A percentile compares a stretch with the other conserved stretches of the same genome.
Conservation (phyloP, 495 filamentous ascomycete genomes). For the Talaromyces borbonicus region DNA sequence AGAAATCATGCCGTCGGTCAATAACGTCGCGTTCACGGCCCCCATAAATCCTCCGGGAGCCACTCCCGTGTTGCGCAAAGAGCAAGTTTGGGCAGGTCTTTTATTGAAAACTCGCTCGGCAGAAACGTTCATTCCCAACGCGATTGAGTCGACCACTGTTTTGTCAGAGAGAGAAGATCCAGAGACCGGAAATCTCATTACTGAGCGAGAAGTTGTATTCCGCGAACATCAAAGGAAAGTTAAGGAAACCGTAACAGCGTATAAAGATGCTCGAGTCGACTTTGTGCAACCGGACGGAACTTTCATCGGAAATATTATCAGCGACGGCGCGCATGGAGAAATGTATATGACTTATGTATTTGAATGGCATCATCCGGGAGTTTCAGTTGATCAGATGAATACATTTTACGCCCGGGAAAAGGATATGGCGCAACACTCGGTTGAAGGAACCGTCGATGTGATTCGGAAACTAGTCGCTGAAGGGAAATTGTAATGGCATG, state of each 20-base stretch:
- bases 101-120: constrained; percentile 40
- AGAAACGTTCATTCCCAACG: constrained; percentile 39
- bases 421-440: constrained; percentile 19
- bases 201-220: constrained; percentile 18
- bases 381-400: constrained; percentile 21
- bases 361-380: constrained; percentile 35
- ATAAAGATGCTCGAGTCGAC: constrained; percentile 18
- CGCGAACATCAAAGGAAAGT: constrained; percentile 14
- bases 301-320: constrained; percentile 40
- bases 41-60: constrained; percentile 40
- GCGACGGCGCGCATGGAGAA: constrained; percentile 31
- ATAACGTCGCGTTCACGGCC: constrained; percentile 40
- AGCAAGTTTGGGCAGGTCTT: constrained; percentile 43
- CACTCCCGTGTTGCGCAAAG: constrained; percentile 27
- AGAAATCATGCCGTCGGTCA: constrained; percentile 16
- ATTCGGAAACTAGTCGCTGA: constrained; percentile 25
- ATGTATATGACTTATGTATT: constrained; percentile 47
- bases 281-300: constrained; percentile 26
- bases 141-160: constrained; percentile 33
- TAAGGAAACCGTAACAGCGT: constrained; percentile 19
- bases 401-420: constrained; percentile 20
- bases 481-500: constrained; percentile 13
- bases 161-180: constrained; percentile 24
- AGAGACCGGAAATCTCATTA: constrained; percentile 19
- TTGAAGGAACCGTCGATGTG: constrained; percentile 26